Base-by-base conservation (phyloP, 306 rosid species). In the Acacia acuminata region DNA sequence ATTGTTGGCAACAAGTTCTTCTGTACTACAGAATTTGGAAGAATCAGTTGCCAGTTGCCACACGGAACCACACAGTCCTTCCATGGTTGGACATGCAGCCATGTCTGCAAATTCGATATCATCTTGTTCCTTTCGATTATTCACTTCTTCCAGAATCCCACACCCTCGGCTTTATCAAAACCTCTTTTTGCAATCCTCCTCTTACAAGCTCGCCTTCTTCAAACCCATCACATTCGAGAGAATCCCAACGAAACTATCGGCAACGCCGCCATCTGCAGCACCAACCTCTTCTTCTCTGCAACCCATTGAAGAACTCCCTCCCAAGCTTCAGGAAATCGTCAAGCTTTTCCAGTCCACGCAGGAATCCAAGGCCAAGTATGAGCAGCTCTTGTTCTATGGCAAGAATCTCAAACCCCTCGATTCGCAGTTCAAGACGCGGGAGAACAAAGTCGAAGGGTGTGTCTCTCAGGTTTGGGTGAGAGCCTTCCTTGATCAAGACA, bases 381-480 rank as follows among this genome's bases (percentile, higher is more conserved):
- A 96, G 82, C 97, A 94, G 61, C 96, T 96, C n/a, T 73, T 96
- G 76, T 92, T 92, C 92, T 96, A 94, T 67, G 99, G 97, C 12
- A 91, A 89, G 61, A 94, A 89, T 74, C 98, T 96, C 75, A 89
- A 90, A 85, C 93, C 99, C 71, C 94, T 96, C 38, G 92, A 91
- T 8, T 2, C 87, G 56, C 85, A 81, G 1, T 94, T 89, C 87
- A 96, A 94, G 75, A 96, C 87, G 58, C 84, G 79, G 73, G 85
- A 88, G 7, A 96, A 96, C 82, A 96, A 94, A 79, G 99, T 96
- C 69, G 88, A 92, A 77, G 99, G 99, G 6, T 96, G 99, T 66
- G 99, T 96, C 71, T 96, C 99, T 2, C 99, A 96, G 93, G 99
- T 96, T 32, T 96, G 99, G 99, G 99, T 96, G 55, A 90, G 97